Conservation (phyloP, 495 filamentous ascomycete genomes). For the Aspergillus affinis region DNA sequence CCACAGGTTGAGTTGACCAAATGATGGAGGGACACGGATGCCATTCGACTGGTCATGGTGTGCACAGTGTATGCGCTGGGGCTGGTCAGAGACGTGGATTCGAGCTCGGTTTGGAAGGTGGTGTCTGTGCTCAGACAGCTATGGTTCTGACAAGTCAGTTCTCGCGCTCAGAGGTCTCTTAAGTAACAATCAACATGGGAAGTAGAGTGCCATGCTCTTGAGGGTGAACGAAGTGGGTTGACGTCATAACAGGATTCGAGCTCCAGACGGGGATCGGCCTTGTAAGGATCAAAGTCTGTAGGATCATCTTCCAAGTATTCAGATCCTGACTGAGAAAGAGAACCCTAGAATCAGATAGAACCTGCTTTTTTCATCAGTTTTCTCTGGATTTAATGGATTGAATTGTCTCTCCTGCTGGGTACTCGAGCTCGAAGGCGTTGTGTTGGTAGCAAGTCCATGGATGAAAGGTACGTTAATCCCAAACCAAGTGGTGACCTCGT, state of each 20-base stretch:
- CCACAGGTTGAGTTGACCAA: not conserved
- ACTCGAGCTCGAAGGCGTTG: too few species aligned
- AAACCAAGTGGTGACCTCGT: too few species aligned
- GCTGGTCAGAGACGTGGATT: not conserved
- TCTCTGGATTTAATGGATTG: too few species aligned
- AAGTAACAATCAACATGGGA: too few species aligned
- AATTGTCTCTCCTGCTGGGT: too few species aligned
- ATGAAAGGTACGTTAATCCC: too few species aligned
- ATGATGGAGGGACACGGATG: not conserved
- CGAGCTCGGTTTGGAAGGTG: not conserved
- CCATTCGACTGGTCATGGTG: not conserved
- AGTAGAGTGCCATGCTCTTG: too few species aligned
- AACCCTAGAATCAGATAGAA: not conserved
- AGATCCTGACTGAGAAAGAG: not conserved
- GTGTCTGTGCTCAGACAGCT: not conserved
- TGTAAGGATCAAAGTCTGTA: not conserved
- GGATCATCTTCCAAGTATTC: not conserved
- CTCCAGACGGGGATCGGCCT: not conserved
- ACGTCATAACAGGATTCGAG: not conserved
- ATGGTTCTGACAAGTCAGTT: too few species aligned
- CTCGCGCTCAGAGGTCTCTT: too few species aligned
- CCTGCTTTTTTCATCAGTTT: too few species aligned
- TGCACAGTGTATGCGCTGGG: not conserved
- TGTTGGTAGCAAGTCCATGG: too few species aligned
- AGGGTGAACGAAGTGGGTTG: not conserved